Percentiles rank a stretch among this genome's conserved stretches.
Conservation (phyloP, 1,284 basidiomycete genomes). For the Sparassis latifolia region DNA sequence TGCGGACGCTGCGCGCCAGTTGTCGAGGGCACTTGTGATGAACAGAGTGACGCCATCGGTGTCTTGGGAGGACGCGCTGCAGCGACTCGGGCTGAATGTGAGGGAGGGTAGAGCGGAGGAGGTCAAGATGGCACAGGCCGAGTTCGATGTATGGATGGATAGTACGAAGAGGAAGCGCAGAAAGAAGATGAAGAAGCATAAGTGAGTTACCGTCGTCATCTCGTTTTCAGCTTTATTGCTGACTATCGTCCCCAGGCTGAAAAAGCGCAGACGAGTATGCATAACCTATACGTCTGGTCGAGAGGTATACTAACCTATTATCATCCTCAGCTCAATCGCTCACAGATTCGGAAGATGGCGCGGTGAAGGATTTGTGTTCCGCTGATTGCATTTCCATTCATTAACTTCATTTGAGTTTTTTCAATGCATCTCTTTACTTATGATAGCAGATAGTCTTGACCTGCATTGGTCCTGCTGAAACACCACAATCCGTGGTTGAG, state of each 20-base stretch:
- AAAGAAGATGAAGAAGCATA: slow-evolving; percentile 91
- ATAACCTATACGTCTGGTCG: neutral
- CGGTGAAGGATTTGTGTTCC: slow-evolving; percentile 11
- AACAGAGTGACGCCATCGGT: slow-evolving; percentile 52
- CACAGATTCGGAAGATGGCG: slow-evolving; percentile 23
- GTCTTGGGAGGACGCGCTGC: slow-evolving; percentile 59
- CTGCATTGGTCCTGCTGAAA: too few relatives aligned
- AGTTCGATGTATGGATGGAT: slow-evolving; percentile 63
- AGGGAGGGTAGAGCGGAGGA: slow-evolving; percentile 39
- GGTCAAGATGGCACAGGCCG: slow-evolving; percentile 44
- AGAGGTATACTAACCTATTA: slow-evolving; percentile 4
- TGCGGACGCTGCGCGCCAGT: slow-evolving; percentile 68
- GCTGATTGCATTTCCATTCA: too few relatives aligned
- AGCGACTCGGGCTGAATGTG: slow-evolving; percentile 51
- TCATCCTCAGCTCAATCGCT: slow-evolving; percentile 11
- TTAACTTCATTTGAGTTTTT: too few relatives aligned
- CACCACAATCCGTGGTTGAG: too few relatives aligned
- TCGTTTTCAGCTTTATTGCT: neutral
- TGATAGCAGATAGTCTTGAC: too few relatives aligned
- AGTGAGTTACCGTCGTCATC: slow-evolving; percentile 42
- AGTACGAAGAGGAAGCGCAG: slow-evolving; percentile 76
- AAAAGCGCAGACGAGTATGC: slow-evolving; percentile 54
- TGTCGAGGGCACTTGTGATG: slow-evolving; percentile 62
- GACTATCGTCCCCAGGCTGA: slow-evolving; percentile 35
- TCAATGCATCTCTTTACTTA: too few relatives aligned